Conservation (phyloP, 768 basidiomycete genomes). For the Suillus subaureus region DNA sequence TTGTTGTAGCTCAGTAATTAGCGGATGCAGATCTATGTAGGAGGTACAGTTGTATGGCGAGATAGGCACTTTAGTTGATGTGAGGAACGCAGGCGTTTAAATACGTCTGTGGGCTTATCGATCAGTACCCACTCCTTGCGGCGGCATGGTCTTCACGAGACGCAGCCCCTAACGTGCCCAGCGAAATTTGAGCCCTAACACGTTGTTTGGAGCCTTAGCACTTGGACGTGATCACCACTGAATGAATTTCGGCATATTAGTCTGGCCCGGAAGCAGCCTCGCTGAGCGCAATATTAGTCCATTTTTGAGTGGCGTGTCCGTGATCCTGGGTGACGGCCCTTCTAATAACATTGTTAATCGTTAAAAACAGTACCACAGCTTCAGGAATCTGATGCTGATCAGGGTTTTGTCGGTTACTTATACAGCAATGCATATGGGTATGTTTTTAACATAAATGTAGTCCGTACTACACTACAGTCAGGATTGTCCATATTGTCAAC, state of each 20-base stretch:
- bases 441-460: conserved; percentile 11
- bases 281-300: neutral
- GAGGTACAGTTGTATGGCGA: neutral
- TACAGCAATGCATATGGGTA: neutral
- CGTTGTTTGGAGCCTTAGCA: neutral
- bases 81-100: neutral
- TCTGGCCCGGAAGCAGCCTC: neutral
- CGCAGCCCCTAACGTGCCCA: neutral
- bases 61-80: neutral
- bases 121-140: conserved; percentile 6
- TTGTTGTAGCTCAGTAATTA: conserved; percentile 12
- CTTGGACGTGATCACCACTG: neutral
- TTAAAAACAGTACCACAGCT: neutral
- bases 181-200: no score
- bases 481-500: conserved; percentile 7
- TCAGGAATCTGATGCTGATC: neutral
- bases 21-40: neutral
- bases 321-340: neutral
- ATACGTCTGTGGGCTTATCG: neutral
- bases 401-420: neutral
- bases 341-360: neutral
- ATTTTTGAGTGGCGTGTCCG: neutral
- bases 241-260: neutral
- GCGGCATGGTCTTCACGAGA: conserved; percentile 8
- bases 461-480: conserved; percentile 18